Conservation (phyloP, 306 rosid species). For the Cicer pinnatifidum region DNA sequence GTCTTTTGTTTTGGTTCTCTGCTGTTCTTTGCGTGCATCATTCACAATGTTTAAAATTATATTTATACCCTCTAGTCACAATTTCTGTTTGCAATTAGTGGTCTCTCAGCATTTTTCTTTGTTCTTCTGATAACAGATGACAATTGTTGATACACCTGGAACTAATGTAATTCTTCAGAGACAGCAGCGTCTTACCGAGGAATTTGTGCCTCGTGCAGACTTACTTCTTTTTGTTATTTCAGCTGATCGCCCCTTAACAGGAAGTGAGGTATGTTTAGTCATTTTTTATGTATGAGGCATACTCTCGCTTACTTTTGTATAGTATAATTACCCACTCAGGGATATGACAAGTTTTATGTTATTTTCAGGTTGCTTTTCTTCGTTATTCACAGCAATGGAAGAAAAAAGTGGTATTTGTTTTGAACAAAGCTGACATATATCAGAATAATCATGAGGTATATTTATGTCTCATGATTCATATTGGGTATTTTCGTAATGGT, state of each 20-base stretch:
- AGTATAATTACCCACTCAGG: slow-evolving; percentile 31
- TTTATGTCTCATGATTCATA: slow-evolving; percentile 27
- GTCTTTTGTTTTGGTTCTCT: slow-evolving; percentile 32
- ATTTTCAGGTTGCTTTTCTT: slow-evolving; percentile 82
- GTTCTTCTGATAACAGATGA: slow-evolving; percentile 68
- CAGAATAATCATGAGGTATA: slow-evolving; percentile 74
- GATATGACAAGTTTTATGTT: slow-evolving; percentile 31
- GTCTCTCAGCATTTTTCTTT: slow-evolving; percentile 29
- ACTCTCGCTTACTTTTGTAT: slow-evolving; percentile 15
- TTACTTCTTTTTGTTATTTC: slow-evolving; percentile 92
- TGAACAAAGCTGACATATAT: slow-evolving; percentile 93
- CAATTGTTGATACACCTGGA: slow-evolving; percentile 95
- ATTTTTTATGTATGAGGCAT: slow-evolving; percentile 20
- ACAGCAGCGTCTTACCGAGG: slow-evolving; percentile 95
- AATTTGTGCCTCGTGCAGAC: slow-evolving; percentile 98
- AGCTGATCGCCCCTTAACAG: slow-evolving; percentile 96
- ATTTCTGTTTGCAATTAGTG: slow-evolving; percentile 18
- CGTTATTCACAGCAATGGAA: slow-evolving; percentile 97
- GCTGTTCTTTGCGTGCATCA: not conserved
- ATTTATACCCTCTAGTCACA: not conserved
- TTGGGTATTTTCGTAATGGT: slow-evolving; percentile 30
- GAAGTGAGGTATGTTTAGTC: slow-evolving; percentile 80
- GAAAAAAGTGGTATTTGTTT: slow-evolving; percentile 90
- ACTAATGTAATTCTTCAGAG: slow-evolving; percentile 98
- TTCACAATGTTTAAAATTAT: not conserved